phyloP scores from a whole-genome alignment of 441 rosid species.

The Adansonia grandidieri region DNA sequence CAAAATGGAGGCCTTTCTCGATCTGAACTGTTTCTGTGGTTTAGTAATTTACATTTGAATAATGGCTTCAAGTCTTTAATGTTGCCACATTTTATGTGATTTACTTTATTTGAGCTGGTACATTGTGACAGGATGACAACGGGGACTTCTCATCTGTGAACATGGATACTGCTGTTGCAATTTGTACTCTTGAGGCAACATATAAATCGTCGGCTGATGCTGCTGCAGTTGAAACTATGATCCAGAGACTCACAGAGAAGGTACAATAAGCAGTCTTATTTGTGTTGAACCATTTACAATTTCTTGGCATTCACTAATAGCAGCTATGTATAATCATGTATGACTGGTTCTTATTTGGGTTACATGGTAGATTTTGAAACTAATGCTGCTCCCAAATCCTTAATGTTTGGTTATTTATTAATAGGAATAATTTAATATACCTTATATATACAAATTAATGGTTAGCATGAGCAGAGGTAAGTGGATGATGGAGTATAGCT shows the following conservation, averaged over 20 bases:
- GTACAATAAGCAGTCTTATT: slow-evolving; percentile 33
- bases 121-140: slow-evolving; percentile 72
- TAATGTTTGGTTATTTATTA: neutral
- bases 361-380: slow-evolving; percentile 3
- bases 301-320: neutral
- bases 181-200: slow-evolving; percentile 96
- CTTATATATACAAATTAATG: neutral
- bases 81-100: neutral
- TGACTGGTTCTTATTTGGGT: neutral
- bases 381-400: neutral
- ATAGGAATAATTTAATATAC: neutral
- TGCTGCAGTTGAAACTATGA: slow-evolving; percentile 85
- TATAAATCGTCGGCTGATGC: slow-evolving; percentile 92
- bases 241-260: slow-evolving; percentile 81
- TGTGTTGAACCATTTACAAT: neutral
- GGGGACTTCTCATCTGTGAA: slow-evolving; percentile 98
- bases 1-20: neutral
- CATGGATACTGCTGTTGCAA: slow-evolving; percentile 99
- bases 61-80: neutral
- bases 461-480: neutral
- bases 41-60: neutral
- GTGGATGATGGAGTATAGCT: neutral
- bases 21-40: slow-evolving; percentile 11
- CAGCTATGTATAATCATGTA: neutral
- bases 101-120: slow-evolving; percentile 21